phyloP scores from a whole-genome alignment of 1,139 yeast species.

The Saccharomyces hybrid region DNA sequence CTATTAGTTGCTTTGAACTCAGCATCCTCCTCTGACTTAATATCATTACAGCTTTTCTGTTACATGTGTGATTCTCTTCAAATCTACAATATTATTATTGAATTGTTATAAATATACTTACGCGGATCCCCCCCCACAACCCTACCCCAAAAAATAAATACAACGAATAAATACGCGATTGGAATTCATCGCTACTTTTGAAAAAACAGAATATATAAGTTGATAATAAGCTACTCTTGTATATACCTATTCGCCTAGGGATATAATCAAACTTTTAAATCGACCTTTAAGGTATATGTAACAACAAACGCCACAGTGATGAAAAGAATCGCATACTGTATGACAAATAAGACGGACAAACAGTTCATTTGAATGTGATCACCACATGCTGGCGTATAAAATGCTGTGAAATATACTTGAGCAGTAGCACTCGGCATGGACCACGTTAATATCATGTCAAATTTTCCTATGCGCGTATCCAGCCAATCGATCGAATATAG shows the following conservation, averaged over 20 bases:
- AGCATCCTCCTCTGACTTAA: neutral
- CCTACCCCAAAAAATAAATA: neutral
- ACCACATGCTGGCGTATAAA: slow-evolving; percentile 59
- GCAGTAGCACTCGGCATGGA: slow-evolving; percentile 86
- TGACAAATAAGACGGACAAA: slow-evolving; percentile 62
- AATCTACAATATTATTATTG: neutral
- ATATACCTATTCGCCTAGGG: neutral
- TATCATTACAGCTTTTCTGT: neutral
- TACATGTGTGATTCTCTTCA: neutral
- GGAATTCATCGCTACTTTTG: neutral
- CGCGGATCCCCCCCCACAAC: neutral
- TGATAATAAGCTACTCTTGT: neutral
- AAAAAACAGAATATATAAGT: neutral
- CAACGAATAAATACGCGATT: neutral
- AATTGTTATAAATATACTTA: neutral
- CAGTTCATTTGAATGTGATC: slow-evolving; percentile 74
- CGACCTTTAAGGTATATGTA: slow-evolving; percentile 44
- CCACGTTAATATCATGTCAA: slow-evolving; percentile 61
- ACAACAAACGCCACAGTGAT: slow-evolving; percentile 58
- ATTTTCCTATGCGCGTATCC: slow-evolving; percentile 41
- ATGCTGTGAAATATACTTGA: slow-evolving; percentile 75
- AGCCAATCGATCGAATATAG: slow-evolving; percentile 35
- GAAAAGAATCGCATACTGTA: slow-evolving; percentile 55
- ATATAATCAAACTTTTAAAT: slow-evolving; percentile 25
- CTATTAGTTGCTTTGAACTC: neutral